These are phyloP conservation scores for Komagataea norvegica DNA, from an alignment of 1,139 yeast species.

Conservation along the genomic window DNA sequence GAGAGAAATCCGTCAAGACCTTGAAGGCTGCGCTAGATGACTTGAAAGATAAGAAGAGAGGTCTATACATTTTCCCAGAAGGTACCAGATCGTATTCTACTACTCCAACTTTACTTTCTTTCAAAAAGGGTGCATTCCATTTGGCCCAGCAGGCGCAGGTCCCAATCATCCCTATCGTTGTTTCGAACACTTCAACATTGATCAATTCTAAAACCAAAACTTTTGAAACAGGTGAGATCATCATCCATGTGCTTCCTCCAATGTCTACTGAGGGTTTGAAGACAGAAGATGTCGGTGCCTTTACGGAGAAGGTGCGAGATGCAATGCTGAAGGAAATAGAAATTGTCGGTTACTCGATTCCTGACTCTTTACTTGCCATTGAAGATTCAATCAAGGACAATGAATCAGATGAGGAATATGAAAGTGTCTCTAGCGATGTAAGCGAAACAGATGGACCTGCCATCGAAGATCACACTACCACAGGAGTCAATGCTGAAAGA, in stretches of 20 bases:
- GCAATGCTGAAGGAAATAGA: conserved; percentile 37
- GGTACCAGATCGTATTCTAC: conserved; percentile 86
- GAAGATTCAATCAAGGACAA: conserved; percentile 5
- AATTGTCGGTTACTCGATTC: conserved; percentile 40
- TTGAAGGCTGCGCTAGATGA: conserved; percentile 62
- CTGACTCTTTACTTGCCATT: conserved; percentile 13
- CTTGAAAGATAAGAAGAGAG: conserved; percentile 58
- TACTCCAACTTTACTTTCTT: conserved; percentile 68
- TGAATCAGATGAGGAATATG: conserved; percentile 14
- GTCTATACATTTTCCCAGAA: conserved; percentile 85
- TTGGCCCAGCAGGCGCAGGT: conserved; percentile 88
- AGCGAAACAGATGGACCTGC: conserved; percentile 15
- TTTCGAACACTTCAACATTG: conserved; percentile 75
- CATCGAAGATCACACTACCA: conserved; percentile 4
- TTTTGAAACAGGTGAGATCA: conserved; percentile 64
- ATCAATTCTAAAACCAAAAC: conserved; percentile 52
- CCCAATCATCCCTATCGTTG: conserved; percentile 84
- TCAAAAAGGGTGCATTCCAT: conserved; percentile 97
- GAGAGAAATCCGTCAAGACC: conserved; percentile 69
- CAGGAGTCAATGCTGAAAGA: conserved; percentile 19
- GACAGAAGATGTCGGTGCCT: conserved; percentile 50
- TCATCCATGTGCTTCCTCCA: conserved; percentile 64
- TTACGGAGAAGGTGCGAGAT: conserved; percentile 39
- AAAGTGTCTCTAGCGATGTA: conserved; percentile 21
- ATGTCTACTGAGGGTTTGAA: conserved; percentile 54